Evolutionary conservation across 2,329 filamentous ascomycete species (phyloP).

Genomic region (Trichoderma pleuroti): DNA sequence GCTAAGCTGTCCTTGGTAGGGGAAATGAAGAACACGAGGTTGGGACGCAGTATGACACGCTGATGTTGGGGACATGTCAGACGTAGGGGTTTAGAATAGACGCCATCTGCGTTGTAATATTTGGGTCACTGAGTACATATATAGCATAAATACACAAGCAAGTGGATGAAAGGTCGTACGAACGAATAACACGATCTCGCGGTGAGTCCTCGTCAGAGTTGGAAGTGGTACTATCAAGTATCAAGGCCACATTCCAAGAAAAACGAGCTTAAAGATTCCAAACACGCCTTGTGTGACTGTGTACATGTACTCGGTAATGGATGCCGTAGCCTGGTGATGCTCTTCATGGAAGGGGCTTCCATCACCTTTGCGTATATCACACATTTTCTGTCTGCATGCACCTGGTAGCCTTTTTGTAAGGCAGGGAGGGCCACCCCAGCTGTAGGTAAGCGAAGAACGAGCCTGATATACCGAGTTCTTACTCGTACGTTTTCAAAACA

Average conservation of each 20-base stretch:
- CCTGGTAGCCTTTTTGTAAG: background rate
- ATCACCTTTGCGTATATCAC: background rate
- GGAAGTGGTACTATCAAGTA: background rate
- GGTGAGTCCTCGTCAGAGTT: background rate
- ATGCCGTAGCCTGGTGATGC: background rate
- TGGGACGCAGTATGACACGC: background rate
- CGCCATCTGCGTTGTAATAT: background rate
- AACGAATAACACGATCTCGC: background rate
- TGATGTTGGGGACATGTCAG: background rate
- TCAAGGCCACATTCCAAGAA: background rate
- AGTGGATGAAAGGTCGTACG: background rate
- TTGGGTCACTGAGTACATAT: background rate
- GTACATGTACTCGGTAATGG: background rate
- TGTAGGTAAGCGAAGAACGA: background rate
- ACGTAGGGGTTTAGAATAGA: background rate
- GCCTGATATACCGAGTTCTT: background rate
- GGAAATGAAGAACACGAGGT: background rate
- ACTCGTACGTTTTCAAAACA: background rate
- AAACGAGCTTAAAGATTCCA: background rate
- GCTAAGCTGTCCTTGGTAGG: background rate
- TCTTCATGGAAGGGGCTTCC: background rate
- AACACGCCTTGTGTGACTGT: background rate
- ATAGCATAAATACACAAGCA: background rate
- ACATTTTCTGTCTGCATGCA: background rate
- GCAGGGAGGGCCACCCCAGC: background rate